Conservation (phyloP, 495 filamentous ascomycete species). For the Xanthoparmelia taractica region DNA sequence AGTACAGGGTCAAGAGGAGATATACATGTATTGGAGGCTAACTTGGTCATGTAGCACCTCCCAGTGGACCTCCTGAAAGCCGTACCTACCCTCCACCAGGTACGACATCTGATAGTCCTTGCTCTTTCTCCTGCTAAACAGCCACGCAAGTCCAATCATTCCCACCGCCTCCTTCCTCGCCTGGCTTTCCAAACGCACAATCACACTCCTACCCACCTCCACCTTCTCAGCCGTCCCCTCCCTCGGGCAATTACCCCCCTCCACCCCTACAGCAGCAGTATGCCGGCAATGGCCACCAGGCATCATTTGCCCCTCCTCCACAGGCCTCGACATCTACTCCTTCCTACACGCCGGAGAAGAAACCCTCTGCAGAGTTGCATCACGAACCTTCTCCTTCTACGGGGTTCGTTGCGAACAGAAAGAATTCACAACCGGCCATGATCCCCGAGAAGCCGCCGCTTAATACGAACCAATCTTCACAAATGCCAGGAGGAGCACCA, state of each 20-base stretch:
- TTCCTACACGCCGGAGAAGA: constrained; percentile 13
- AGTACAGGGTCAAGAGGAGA: not conserved
- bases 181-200: constrained; percentile 32
- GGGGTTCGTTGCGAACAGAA: constrained; percentile 21
- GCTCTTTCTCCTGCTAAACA: constrained; percentile 10
- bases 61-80: constrained; percentile 21
- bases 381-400: constrained; percentile 24
- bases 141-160: constrained; percentile 18
- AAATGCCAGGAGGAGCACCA: constrained; percentile 42
- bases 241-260: constrained; percentile 22
- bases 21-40: not conserved
- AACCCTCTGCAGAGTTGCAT: constrained; percentile 21
- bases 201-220: constrained; percentile 35
- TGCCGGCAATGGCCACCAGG: constrained; percentile 20
- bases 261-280: constrained; percentile 29
- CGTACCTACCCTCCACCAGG: constrained; percentile 17
- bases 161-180: constrained; percentile 27
- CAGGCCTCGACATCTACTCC: constrained; percentile 19
- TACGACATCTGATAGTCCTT: not conserved
- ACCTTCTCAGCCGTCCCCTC: constrained; percentile 24
- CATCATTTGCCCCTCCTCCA: constrained; percentile 25
- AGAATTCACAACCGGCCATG: constrained; percentile 21
- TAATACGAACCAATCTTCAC: constrained; percentile 23
- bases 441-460: constrained; percentile 23
- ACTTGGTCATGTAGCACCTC: constrained; percentile 21